phyloP scores from a whole-genome alignment of 2,329 filamentous ascomycete species.

The Pseudocercospora ulei region DNA sequence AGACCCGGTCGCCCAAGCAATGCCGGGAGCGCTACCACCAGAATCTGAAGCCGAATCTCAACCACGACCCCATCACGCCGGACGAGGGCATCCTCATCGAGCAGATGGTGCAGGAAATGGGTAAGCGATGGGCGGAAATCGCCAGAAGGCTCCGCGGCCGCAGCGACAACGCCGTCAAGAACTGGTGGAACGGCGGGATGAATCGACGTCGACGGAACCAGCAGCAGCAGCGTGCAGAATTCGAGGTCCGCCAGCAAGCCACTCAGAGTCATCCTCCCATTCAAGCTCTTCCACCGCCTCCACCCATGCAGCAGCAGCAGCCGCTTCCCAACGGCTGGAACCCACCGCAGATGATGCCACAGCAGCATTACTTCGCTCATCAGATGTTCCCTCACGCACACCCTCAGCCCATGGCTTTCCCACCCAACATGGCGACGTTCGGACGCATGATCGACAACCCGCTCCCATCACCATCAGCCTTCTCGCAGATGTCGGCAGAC shows the following conservation, averaged over 20 bases:
- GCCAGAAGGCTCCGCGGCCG: constrained; percentile 69
- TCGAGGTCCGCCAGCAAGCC: constrained; percentile 27
- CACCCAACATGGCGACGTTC: constrained; percentile 27
- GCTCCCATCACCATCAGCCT: constrained; percentile 54
- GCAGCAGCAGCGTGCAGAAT: constrained; percentile 33
- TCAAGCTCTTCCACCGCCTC: constrained; percentile 22
- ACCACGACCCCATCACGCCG: constrained; percentile 66
- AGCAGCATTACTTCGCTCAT: constrained; percentile 25
- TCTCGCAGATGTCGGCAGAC: constrained; percentile 55
- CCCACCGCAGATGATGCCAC: constrained; percentile 19
- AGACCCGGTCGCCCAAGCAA: constrained; percentile 78
- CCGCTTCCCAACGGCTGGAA: constrained; percentile 25
- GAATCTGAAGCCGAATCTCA: constrained; percentile 76
- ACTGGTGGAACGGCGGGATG: constrained; percentile 94
- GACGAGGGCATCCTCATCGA: constrained; percentile 68
- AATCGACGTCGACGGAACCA: constrained; percentile 55
- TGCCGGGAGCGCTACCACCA: constrained; percentile 91
- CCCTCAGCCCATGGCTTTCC: constrained; percentile 30
- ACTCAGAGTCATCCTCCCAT: constrained; percentile 21
- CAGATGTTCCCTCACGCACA: constrained; percentile 23
- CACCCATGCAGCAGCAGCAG: constrained; percentile 23
- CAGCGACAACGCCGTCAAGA: constrained; percentile 93
- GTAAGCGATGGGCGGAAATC: constrained; percentile 89
- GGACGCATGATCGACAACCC: constrained; percentile 44
- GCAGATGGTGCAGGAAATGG: constrained; percentile 63